Base-by-base conservation (phyloP, 2,329 filamentous ascomycete species). In the Scolecobasidium constrictum region DNA sequence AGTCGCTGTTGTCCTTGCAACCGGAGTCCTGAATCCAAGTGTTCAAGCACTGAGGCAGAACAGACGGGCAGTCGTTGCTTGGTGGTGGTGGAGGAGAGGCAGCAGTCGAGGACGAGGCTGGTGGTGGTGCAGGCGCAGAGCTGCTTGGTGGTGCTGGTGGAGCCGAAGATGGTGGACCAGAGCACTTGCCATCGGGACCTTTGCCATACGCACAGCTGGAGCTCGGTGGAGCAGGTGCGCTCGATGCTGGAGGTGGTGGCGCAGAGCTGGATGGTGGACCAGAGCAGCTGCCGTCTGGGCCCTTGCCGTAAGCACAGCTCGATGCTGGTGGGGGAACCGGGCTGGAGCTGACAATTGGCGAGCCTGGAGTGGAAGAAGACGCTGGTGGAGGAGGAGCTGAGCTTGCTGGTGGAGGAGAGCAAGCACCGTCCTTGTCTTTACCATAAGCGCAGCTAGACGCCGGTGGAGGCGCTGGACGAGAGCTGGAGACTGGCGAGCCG, bases 1-100 rank as follows among this genome's bases (percentile, higher is more conserved):
- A 66, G 57, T 94, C 86, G 35, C 82, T 81, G 78, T 94, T 94
- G 67, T 85, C 79, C 54, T 73, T 72, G 77, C 90, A 96, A 58
- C 75, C 68, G 40, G 83, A 75, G 47, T 72, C 65, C 59, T 77
- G 75, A 56, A 94, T 66, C 85, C 86, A 95, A 55, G 87, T 93
- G 75, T 90, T 92, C 66, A 96, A 69, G 71, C 90, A 96, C 58
- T 78, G 78, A 49, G 90, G 88, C 39, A 95, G 81, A 38, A 88
- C 75, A 19, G 70, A 65, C 45, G 87, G 86, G 65, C 78, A 77
- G 45, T 53, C 40, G 16, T 48, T 36, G 11, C 43, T 38, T 16
- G 50, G 40, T 19, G n/a, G 9, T 7, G 9, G 9, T 7, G 26
- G 26, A 31, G 26, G n/a, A 7, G 49, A 48, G 31, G 46, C 18